Evolutionary conservation across 163 green algal genomes (phyloP).

Genomic region (Prototheca cutis): DNA sequence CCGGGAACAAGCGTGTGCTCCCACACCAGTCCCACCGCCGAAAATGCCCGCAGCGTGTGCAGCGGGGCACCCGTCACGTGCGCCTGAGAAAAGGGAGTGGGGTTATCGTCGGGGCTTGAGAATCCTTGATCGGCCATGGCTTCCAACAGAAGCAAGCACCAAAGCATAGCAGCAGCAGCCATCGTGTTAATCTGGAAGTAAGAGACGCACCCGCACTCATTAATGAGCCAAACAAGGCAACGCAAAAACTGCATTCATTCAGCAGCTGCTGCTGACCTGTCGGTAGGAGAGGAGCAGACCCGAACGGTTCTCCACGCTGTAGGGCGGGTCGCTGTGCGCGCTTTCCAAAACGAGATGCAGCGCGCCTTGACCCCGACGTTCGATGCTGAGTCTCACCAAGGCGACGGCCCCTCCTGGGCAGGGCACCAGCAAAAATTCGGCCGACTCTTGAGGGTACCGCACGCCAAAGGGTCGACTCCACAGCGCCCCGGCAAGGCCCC

Average conservation of each 20-base stretch:
- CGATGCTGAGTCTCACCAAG: constrained; percentile 25
- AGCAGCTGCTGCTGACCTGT: no score
- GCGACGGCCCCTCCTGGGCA: constrained; percentile 9
- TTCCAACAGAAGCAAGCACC: no score
- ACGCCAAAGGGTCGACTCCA: constrained; percentile 16
- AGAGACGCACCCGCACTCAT: no score
- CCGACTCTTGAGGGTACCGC: neutral
- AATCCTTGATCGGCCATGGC: no score
- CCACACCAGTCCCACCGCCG: constrained; percentile 31
- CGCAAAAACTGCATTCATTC: no score
- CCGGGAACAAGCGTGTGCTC: constrained; percentile 18
- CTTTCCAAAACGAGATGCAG: constrained; percentile 36
- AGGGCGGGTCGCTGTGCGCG: constrained; percentile 27
- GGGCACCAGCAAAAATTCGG: constrained; percentile 8
- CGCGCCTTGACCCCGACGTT: constrained; percentile 19
- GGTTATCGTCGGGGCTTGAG: no score
- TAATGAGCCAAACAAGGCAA: no score
- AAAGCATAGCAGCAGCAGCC: no score
- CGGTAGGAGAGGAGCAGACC: constrained; percentile 29
- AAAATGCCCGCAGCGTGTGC: constrained; percentile 28
- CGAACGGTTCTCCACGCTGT: constrained; percentile 40
- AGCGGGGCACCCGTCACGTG: constrained; percentile 17
- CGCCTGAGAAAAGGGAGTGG: no score
- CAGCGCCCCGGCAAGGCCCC: constrained; percentile 2
- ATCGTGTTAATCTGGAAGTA: no score